Evolutionary conservation across 768 basidiomycete species (phyloP).

Genomic region (Boletus rufocinnamomeus): DNA sequence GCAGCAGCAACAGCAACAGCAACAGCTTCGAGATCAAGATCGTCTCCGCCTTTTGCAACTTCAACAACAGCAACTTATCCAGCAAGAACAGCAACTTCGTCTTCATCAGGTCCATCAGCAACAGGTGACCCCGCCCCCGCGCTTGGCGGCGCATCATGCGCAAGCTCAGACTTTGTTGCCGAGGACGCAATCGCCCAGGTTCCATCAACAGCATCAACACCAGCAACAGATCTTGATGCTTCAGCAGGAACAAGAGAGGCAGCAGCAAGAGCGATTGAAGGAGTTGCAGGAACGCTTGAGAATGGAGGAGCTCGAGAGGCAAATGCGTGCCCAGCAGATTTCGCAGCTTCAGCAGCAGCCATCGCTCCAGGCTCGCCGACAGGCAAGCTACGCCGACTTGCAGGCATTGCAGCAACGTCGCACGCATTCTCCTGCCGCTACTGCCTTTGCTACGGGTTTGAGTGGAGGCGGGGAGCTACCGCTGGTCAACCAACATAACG

Average conservation of each 20-base stretch:
- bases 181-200: conserved; percentile 75
- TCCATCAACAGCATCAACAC: conserved; percentile 74
- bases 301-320: conserved; percentile 67
- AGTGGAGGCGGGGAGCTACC: conserved; percentile 33
- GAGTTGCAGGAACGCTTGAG: conserved; percentile 66
- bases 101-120: conserved; percentile 42
- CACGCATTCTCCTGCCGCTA: conserved; percentile 47
- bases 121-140: conserved; percentile 61
- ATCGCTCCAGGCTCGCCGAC: conserved; percentile 39
- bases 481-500: conserved; percentile 50
- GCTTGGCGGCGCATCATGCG: conserved; percentile 59
- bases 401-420: conserved; percentile 52
- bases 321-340: conserved; percentile 55
- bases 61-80: conserved; percentile 42
- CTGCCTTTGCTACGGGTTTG: conserved; percentile 34
- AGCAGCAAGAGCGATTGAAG: conserved; percentile 54
- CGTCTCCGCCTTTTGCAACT: conserved; percentile 45
- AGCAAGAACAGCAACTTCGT: conserved; percentile 39
- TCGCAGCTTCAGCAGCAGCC: conserved; percentile 47
- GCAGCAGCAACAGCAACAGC: conserved; percentile 30
- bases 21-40: conserved; percentile 44
- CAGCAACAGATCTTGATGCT: conserved; percentile 67
- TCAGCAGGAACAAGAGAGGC: conserved; percentile 68
- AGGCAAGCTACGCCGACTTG: conserved; percentile 49
- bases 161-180: conserved; percentile 37